Conservation (phyloP, 345 rosid genomes). For the Populus davidiana region DNA sequence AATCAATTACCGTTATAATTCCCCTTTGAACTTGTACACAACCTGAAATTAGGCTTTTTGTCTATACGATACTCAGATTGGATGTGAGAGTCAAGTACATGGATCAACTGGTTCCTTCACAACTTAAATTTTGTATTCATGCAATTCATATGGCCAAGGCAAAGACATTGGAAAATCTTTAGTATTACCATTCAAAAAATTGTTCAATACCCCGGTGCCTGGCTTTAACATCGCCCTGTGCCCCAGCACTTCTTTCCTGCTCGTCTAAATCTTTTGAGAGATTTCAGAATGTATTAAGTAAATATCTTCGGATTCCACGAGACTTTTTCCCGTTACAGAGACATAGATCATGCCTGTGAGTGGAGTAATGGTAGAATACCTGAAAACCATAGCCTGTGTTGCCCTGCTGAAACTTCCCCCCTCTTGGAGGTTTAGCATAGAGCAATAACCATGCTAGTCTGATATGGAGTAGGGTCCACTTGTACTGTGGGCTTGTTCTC, state of each 20-base stretch:
- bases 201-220: neutral
- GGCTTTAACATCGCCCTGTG: too few species aligned
- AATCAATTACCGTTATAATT: slow-evolving; percentile 4
- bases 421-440: neutral
- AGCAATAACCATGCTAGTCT: neutral
- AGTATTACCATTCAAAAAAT: neutral
- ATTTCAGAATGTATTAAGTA: neutral
- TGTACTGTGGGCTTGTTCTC: too few species aligned
- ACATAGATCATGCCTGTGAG: neutral
- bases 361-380: neutral
- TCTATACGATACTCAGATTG: neutral
- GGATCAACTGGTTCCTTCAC: neutral
- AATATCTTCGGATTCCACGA: neutral
- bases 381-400: too few species aligned
- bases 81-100: neutral
- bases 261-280: neutral
- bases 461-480: neutral
- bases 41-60: slow-evolving; percentile 11
- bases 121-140: neutral
- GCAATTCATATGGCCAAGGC: neutral
- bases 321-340: neutral
- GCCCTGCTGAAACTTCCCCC: neutral
- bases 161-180: neutral
- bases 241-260: neutral
- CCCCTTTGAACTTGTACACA: neutral